Conservation (phyloP, 306 rosid genomes). For the Sicyos edulis region DNA sequence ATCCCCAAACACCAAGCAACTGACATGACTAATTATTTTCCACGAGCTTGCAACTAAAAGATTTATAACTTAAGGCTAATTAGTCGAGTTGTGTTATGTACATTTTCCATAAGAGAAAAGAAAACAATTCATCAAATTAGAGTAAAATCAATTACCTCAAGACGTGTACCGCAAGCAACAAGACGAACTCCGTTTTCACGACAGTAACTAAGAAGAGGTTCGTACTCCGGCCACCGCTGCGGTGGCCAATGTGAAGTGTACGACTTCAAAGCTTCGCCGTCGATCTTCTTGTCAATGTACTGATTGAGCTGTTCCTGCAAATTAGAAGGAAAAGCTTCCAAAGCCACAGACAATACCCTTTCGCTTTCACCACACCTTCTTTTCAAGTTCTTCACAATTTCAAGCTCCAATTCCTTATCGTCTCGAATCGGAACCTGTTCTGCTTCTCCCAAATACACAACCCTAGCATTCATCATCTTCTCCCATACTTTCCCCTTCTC, state of each 20-base stretch:
- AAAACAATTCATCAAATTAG: neutral
- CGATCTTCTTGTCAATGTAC: constrained; percentile 67
- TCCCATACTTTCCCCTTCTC: constrained; percentile 86
- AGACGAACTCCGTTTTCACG: constrained; percentile 64
- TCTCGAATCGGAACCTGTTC: constrained; percentile 88
- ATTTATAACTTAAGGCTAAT: too few relatives aligned
- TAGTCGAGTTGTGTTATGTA: too few relatives aligned
- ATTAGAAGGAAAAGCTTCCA: constrained; percentile 72
- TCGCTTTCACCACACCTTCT: constrained; percentile 52
- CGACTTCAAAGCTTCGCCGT: constrained; percentile 70
- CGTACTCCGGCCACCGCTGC: constrained; percentile 84
- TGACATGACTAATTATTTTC: too few relatives aligned
- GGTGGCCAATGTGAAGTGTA: constrained; percentile 64
- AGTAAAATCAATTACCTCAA: constrained; percentile 36
- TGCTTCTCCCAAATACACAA: constrained; percentile 86
- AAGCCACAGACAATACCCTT: constrained; percentile 57
- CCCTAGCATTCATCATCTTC: constrained; percentile 77
- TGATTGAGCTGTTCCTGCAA: constrained; percentile 70
- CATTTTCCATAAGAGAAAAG: too few relatives aligned
- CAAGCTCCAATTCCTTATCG: constrained; percentile 84
- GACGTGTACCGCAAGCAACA: constrained; percentile 82
- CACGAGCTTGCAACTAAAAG: too few relatives aligned
- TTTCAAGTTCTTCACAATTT: constrained; percentile 62
- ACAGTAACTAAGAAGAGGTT: constrained; percentile 78
- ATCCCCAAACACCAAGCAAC: too few relatives aligned